Percentiles rank a stretch among this genome's conserved stretches.
Conservation (phyloP, 2,329 filamentous ascomycete species). For the Magnaporthiopsis poae region DNA sequence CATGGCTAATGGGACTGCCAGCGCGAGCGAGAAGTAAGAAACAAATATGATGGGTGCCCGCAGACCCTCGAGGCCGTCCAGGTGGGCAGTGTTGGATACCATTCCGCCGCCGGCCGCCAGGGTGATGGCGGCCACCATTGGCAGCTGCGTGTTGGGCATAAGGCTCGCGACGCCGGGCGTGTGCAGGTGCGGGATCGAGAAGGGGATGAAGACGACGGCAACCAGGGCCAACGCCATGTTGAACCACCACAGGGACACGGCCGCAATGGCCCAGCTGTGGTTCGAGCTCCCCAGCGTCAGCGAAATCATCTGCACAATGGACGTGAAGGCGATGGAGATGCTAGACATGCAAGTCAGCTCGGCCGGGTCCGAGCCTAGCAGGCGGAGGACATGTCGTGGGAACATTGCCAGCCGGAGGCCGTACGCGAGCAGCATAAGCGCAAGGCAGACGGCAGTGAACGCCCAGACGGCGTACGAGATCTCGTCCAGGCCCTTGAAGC, state of each 20-base stretch:
- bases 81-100: conserved; percentile 12
- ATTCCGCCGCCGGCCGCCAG: conserved; percentile 27
- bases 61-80: background rate
- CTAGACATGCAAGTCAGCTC: conserved; percentile 29
- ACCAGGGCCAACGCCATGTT: conserved; percentile 22
- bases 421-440: conserved; percentile 21
- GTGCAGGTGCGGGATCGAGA: conserved; percentile 20
- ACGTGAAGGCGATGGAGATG: conserved; percentile 25
- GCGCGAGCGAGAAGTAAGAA: conserved; percentile 25
- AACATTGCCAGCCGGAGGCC: conserved; percentile 23
- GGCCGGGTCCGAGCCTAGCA: conserved; percentile 21
- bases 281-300: conserved; percentile 13
- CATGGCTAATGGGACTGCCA: conserved; percentile 23
- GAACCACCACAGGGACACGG: conserved; percentile 32
- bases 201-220: conserved; percentile 23
- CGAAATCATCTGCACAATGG: conserved; percentile 17
- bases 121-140: conserved; percentile 28
- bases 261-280: conserved; percentile 18
- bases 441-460: conserved; percentile 25
- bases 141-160: conserved; percentile 25
- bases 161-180: conserved; percentile 23
- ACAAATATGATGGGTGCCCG: conserved; percentile 28
- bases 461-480: conserved; percentile 29
- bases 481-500: conserved; percentile 26
- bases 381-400: conserved; percentile 20